A percentile compares a stretch with the other conserved stretches of the same genome.
Evolutionary conservation across 2,329 filamentous ascomycete species (phyloP).

Genomic region (Didymella pomorum): DNA sequence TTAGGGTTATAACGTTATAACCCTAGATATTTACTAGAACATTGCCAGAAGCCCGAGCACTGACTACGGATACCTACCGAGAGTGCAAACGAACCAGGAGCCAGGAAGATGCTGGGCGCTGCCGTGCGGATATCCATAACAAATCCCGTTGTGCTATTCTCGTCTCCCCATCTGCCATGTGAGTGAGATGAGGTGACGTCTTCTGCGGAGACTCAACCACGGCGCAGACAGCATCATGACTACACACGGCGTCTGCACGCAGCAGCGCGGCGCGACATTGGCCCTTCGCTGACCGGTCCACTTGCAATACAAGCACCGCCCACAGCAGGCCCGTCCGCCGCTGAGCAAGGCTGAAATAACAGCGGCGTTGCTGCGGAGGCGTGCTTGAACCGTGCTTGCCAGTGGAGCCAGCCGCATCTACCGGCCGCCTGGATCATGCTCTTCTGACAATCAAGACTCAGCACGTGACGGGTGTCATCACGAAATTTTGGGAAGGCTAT

Average conservation of each 20-base stretch:
- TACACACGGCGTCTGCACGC: neutral
- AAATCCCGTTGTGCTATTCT: neutral
- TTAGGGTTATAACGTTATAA: too few relatives aligned
- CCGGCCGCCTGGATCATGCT: slow-evolving; percentile 1
- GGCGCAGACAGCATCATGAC: slow-evolving; percentile 2
- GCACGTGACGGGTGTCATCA: slow-evolving; percentile 25
- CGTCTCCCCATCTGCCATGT: neutral
- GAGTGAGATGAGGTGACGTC: neutral
- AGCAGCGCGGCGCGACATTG: neutral
- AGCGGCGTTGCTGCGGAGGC: slow-evolving; percentile 6
- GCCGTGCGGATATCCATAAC: neutral
- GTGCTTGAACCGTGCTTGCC: neutral
- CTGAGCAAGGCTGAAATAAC: neutral
- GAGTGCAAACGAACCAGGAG: neutral
- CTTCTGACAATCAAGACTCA: neutral
- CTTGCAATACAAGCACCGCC: too few relatives aligned
- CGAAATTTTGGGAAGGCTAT: too few relatives aligned
- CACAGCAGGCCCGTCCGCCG: too few relatives aligned
- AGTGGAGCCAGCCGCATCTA: slow-evolving; percentile 5
- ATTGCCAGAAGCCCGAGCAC: neutral
- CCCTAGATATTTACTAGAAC: neutral
- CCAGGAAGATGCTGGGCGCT: neutral
- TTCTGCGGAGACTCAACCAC: neutral
- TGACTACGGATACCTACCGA: neutral
- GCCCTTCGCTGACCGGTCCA: neutral